These are phyloP conservation scores for Tetracladium setigerum DNA, from an alignment of 495 filamentous ascomycete genomes.

Conservation along the genomic window DNA sequence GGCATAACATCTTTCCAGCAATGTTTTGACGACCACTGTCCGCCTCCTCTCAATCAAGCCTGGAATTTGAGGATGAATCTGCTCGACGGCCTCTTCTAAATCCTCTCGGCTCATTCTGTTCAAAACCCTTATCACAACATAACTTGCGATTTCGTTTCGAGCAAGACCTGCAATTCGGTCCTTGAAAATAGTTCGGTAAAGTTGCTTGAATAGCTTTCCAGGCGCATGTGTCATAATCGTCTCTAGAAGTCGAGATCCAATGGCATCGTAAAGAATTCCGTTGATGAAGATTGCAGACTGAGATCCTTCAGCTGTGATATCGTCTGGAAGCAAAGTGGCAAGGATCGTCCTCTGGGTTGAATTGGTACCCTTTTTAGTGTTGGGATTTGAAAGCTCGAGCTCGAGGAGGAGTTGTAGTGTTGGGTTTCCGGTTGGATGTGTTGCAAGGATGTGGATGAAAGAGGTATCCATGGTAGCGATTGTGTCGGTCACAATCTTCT, in stretches of 20 bases:
- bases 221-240: conserved; percentile 71
- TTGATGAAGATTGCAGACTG: conserved; percentile 67
- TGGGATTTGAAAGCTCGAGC: conserved; percentile 66
- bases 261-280: conserved; percentile 75
- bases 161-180: conserved; percentile 68
- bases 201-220: conserved; percentile 78
- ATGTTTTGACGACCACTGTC: conserved; percentile 65
- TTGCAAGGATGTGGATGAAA: conserved; percentile 70
- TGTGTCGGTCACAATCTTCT: conserved; percentile 70
- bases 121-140: conserved; percentile 70
- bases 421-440: conserved; percentile 83
- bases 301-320: conserved; percentile 48
- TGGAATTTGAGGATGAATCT: conserved; percentile 60
- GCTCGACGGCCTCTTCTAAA: conserved; percentile 57
- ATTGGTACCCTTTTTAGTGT: conserved; percentile 43
- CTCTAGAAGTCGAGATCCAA: conserved; percentile 86
- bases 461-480: conserved; percentile 62
- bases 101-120: conserved; percentile 81
- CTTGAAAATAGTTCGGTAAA: conserved; percentile 68
- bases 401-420: conserved; percentile 80
- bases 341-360: conserved; percentile 40
- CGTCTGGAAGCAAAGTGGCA: conserved; percentile 55
- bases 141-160: conserved; percentile 82
- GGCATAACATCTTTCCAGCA: conserved; percentile 77
- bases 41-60: conserved; percentile 64